Base-by-base conservation (phyloP, 2,329 filamentous ascomycete genomes). In the Ambrosiella beaveri region DNA sequence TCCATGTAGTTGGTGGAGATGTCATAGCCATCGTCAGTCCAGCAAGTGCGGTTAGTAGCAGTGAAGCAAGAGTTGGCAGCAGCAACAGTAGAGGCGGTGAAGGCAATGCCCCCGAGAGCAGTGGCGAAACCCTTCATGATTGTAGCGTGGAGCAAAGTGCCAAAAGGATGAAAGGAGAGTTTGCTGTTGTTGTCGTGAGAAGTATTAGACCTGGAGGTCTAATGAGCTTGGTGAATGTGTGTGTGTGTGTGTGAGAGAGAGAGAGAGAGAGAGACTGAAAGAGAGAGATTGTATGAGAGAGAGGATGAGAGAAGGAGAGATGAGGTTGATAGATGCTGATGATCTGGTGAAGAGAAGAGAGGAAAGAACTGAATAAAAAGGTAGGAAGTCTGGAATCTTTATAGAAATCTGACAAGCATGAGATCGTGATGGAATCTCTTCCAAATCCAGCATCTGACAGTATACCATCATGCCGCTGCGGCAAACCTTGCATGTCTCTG, bases 1-100 rank as follows among this genome's bases (percentile, higher is more conserved):
- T 66, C 65, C 11, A 66, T 64, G 15, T 67, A 62, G 6, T 63
- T 59, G 1, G 62, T 63, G 19, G 62, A 62, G 49, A 72, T 69
- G 50, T 60, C 58, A 45, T 69, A 72, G 59, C 63, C 63, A n/a
- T 62, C 53, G n/a, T 49, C 40, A 2, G 56, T 59, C 64, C 64
- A 65, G 53, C 64, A 65, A 7, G 58, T 56, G 49, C 64, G 62
- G 59, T 64, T 64, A 17, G 49, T 45, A 11, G 64, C 59, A 11
- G 64, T 62, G 52, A 65, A 64, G 61, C 64, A 65, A 12, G 62
- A 62, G 7, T 39, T 45, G 54, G 51, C 58, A 47, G 52, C 58
- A 55, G 51, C 57, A 17, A 58, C 62, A 50, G 53, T 27, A n/a
- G 51, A 50, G 44, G 49, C 59, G 27, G 59, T 40, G 38, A 61